Evolutionary conservation across 495 filamentous ascomycete genomes (phyloP).

Genomic region (Penicillium pulvis): DNA sequence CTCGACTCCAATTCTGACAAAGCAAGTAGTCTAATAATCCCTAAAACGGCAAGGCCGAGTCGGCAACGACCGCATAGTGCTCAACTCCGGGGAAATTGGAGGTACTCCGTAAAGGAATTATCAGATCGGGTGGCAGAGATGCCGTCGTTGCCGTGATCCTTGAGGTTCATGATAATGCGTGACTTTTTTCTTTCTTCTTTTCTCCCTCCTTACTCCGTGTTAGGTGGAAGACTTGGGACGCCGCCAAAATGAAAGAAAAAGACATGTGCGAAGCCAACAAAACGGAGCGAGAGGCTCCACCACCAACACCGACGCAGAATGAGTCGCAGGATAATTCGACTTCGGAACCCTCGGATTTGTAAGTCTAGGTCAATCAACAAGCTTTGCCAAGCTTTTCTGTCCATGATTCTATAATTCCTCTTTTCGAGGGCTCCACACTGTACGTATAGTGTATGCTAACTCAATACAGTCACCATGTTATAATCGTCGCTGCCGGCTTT

Average conservation of each 20-base stretch:
- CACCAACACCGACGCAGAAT: slow-evolving; percentile 1
- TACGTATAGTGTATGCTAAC: background rate
- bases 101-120: background rate
- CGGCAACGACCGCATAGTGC: background rate
- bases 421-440: background rate
- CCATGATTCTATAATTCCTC: background rate
- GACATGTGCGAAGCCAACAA: background rate
- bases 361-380: slow-evolving; percentile 2
- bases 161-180: background rate
- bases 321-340: slow-evolving; percentile 4
- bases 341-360: slow-evolving; percentile 3
- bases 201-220: background rate
- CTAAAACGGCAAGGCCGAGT: background rate
- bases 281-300: background rate
- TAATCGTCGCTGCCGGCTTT: slow-evolving; percentile 36
- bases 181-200: background rate
- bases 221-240: background rate
- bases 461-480: slow-evolving; percentile 18
- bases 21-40: background rate
- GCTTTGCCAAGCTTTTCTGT: slow-evolving; percentile 5
- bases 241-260: slow-evolving; percentile 2
- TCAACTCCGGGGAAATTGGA: background rate
- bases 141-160: slow-evolving; percentile 10
- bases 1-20: background rate
- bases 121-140: background rate